phyloP scores from a whole-genome alignment of 1,139 yeast species.

The Yamadazyma jaroonii region DNA sequence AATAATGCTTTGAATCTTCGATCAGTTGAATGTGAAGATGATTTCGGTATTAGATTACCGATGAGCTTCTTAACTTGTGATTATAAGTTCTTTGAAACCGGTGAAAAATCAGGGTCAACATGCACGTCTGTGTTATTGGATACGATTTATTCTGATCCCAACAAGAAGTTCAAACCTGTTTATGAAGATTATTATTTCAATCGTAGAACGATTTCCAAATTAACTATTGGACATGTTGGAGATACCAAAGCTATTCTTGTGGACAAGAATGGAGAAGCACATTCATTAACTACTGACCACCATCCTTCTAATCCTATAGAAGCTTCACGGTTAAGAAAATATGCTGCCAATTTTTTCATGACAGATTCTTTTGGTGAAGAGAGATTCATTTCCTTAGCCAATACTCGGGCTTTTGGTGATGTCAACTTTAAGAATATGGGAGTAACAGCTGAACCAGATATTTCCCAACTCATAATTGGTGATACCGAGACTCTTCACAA shows the following conservation, averaged over 20 bases:
- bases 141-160: slow-evolving; percentile 35
- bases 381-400: slow-evolving; percentile 79
- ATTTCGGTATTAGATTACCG: slow-evolving; percentile 58
- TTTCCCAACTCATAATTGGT: slow-evolving; percentile 65
- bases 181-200: slow-evolving; percentile 63
- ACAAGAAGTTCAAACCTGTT: slow-evolving; percentile 21
- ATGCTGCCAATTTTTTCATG: slow-evolving; percentile 70
- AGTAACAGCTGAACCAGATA: slow-evolving; percentile 88
- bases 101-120: slow-evolving; percentile 67
- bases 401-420: slow-evolving; percentile 94
- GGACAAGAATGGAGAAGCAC: slow-evolving; percentile 74
- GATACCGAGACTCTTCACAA: slow-evolving; percentile 34
- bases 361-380: slow-evolving; percentile 95
- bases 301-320: slow-evolving; percentile 87
- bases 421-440: slow-evolving; percentile 76
- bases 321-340: slow-evolving; percentile 65
- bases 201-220: slow-evolving; percentile 61
- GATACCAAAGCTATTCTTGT: slow-evolving; percentile 88
- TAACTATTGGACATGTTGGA: slow-evolving; percentile 90
- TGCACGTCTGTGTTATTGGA: slow-evolving; percentile 77
- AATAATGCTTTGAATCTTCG: slow-evolving; percentile 19
- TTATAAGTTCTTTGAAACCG: slow-evolving; percentile 37
- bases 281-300: slow-evolving; percentile 73
- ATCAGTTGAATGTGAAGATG: slow-evolving; percentile 34
- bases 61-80: slow-evolving; percentile 64